These are phyloP conservation scores for Phalaenopsis equestris DNA, from an alignment of 106 monocot genomes.

Conservation along the genomic window DNA sequence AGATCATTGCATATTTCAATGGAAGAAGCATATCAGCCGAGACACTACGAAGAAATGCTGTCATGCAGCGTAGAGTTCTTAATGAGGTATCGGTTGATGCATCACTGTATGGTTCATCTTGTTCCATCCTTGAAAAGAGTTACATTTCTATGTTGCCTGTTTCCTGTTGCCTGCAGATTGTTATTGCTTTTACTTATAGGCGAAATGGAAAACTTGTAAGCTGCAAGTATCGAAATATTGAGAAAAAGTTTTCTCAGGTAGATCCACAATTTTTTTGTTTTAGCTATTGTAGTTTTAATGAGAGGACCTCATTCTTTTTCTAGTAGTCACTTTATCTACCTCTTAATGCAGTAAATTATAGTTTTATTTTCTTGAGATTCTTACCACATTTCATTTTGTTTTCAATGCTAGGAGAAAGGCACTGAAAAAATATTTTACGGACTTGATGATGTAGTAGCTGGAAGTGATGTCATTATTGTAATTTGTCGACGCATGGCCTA, in stretches of 20 bases:
- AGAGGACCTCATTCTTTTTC: not conserved
- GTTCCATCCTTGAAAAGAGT: not conserved
- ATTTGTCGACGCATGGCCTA: constrained; percentile 7
- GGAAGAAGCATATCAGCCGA: constrained; percentile 47
- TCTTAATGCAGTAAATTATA: not conserved
- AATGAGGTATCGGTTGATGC: constrained; percentile 21
- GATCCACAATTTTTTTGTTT: not conserved
- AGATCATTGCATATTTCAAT: constrained; percentile 50
- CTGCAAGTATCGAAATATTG: constrained; percentile 73
- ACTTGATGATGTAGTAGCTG: constrained; percentile 65
- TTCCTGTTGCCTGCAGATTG: constrained; percentile 34
- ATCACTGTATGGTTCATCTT: not conserved
- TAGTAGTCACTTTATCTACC: not conserved
- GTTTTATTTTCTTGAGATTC: constrained; percentile 4
- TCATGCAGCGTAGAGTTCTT: constrained; percentile 39
- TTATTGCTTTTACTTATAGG: constrained; percentile 83
- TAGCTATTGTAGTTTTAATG: not conserved
- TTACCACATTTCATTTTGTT: constrained; percentile 11
- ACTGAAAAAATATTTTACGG: constrained; percentile 91
- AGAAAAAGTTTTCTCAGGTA: constrained; percentile 89
- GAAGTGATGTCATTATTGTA: constrained; percentile 82
- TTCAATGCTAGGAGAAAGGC: constrained; percentile 46
- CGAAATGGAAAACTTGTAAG: constrained; percentile 59
- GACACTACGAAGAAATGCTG: constrained; percentile 56
- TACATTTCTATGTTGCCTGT: not conserved